Conservation (phyloP, 73 alveolate species). For the Paramecium pentaurelia region DNA sequence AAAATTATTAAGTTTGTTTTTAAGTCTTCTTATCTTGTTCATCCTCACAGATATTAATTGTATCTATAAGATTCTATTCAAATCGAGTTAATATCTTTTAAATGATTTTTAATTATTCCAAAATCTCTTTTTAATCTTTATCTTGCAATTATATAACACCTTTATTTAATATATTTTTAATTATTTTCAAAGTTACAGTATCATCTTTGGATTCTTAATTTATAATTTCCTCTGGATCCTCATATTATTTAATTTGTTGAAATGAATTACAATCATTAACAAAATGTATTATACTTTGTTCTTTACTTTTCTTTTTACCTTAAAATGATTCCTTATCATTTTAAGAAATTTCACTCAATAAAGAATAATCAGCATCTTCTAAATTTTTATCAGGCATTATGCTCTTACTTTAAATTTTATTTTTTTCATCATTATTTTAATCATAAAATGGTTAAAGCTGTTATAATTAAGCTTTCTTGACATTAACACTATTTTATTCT, state of each 20-base stretch:
- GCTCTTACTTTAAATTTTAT: neutral
- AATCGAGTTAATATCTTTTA: neutral
- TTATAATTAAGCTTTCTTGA: neutral
- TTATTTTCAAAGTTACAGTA: neutral
- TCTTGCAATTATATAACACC: neutral
- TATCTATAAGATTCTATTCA: neutral
- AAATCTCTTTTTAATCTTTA: neutral
- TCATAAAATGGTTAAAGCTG: neutral
- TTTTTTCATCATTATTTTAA: neutral
- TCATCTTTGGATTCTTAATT: neutral
- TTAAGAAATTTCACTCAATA: neutral
- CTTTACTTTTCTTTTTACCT: neutral
- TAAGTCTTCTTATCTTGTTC: neutral
- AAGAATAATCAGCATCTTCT: constrained; percentile 15
- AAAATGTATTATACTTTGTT: neutral
- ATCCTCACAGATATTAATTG: neutral
- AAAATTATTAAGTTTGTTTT: neutral
- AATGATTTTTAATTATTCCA: neutral
- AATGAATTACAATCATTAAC: neutral
- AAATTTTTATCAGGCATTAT: neutral
- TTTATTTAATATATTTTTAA: neutral
- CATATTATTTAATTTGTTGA: neutral
- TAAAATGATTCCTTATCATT: neutral
- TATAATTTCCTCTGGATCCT: neutral
- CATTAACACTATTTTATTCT: neutral